Evolutionary conservation across 2,329 filamentous ascomycete species (phyloP).

Genomic region (Ophiostoma sp.): DNA sequence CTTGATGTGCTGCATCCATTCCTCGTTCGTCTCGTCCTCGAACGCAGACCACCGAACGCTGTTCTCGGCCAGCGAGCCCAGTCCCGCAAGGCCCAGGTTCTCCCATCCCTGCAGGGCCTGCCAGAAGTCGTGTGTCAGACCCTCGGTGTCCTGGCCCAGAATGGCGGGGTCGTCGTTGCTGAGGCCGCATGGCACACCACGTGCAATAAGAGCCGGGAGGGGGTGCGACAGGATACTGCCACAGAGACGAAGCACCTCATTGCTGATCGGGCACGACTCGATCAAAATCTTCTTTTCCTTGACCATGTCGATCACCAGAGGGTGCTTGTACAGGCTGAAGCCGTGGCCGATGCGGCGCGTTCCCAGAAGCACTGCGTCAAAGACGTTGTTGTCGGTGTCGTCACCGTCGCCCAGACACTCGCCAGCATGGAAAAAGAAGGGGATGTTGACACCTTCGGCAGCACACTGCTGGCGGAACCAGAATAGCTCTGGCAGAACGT

Average conservation of each 20-base stretch:
- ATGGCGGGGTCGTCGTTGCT: constrained; percentile 87
- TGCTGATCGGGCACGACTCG: constrained; percentile 86
- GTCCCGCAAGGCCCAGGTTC: constrained; percentile 78
- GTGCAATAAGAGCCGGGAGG: constrained; percentile 74
- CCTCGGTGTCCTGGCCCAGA: constrained; percentile 72
- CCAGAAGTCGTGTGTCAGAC: constrained; percentile 92
- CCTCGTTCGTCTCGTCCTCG: constrained; percentile 66
- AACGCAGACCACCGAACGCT: constrained; percentile 86
- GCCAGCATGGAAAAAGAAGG: constrained; percentile 94
- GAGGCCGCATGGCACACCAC: constrained; percentile 76
- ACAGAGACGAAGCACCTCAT: constrained; percentile 52
- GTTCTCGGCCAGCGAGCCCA: constrained; percentile 86
- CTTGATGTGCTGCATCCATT: constrained; percentile 68
- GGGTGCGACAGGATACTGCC: constrained; percentile 40
- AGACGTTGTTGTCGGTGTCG: constrained; percentile 72
- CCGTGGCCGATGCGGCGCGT: constrained; percentile 86
- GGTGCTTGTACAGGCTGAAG: constrained; percentile 86
- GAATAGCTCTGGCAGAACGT: constrained; percentile 77
- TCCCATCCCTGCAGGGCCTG: constrained; percentile 87
- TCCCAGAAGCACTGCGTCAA: constrained; percentile 80
- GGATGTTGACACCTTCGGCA: constrained; percentile 71
- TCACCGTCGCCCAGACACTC: constrained; percentile 74
- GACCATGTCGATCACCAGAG: constrained; percentile 79
- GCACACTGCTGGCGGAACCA: constrained; percentile 88
- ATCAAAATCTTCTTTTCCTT: constrained; percentile 83